A percentile compares a stretch with the other conserved stretches of the same genome.
Conservation (phyloP, 257 asterid genomes). For the Mitragyna speciosa region DNA sequence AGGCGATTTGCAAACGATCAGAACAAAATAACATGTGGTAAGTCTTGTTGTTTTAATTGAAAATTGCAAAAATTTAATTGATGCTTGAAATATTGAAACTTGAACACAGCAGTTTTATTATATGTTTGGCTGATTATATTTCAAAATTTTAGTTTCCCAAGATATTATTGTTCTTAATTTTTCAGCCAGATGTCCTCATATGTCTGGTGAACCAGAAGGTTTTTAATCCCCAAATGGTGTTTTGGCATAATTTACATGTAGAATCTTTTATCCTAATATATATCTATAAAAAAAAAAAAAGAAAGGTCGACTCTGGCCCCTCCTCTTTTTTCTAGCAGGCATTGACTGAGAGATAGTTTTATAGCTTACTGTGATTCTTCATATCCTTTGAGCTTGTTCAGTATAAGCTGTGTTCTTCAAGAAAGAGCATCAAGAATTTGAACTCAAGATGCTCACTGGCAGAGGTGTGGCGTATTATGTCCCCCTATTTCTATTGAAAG, state of each 20-base stretch:
- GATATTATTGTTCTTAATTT: background rate
- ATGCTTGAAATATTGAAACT: background rate
- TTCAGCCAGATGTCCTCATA: background rate
- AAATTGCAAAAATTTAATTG: background rate
- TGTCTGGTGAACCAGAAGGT: background rate
- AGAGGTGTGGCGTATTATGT: background rate
- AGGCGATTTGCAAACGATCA: constrained; percentile 90
- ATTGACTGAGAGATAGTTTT: background rate
- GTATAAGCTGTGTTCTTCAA: background rate
- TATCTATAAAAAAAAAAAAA: no score
- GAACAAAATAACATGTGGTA: constrained; percentile 95
- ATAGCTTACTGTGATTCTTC: background rate
- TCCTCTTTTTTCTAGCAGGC: background rate
- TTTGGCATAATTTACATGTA: no score
- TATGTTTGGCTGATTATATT: background rate
- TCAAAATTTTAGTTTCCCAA: background rate
- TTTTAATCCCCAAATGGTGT: background rate
- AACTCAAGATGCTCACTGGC: background rate
- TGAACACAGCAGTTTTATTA: background rate
- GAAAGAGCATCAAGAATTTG: background rate
- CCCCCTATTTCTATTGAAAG: background rate
- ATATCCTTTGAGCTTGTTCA: background rate
- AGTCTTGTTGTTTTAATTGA: constrained; percentile 29
- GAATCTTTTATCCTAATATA: background rate
- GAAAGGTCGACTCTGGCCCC: background rate